Percentiles rank a stretch among this genome's conserved stretches.
Evolutionary conservation across 2,329 filamentous ascomycete species (phyloP).

Genomic region (Truncatella angustata): DNA sequence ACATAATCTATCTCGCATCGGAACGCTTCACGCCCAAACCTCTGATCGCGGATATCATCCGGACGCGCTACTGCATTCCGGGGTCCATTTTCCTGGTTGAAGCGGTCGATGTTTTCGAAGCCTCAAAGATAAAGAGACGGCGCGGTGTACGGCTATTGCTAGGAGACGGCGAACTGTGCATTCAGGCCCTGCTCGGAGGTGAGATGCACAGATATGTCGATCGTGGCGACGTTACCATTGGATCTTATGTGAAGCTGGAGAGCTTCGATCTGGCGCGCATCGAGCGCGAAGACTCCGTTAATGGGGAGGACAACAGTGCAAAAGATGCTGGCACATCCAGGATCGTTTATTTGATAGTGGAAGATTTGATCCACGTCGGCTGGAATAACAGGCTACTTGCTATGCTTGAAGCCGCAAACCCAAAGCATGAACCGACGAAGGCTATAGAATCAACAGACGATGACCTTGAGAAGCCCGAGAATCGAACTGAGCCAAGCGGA

Average conservation of each 20-base stretch:
- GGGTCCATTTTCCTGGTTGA: constrained; percentile 51
- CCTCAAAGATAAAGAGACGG: constrained; percentile 36
- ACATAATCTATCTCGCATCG: constrained; percentile 24
- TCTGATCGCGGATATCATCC: constrained; percentile 46
- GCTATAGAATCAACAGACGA: neutral
- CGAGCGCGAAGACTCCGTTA: neutral
- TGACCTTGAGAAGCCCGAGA: neutral
- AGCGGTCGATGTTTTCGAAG: constrained; percentile 35
- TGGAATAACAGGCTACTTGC: constrained; percentile 43
- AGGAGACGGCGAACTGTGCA: constrained; percentile 51
- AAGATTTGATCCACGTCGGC: constrained; percentile 44
- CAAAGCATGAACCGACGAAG: no score
- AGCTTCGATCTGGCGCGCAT: constrained; percentile 34
- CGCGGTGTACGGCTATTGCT: constrained; percentile 47
- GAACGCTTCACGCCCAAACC: constrained; percentile 33
- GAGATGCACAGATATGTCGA: constrained; percentile 49
- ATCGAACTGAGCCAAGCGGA: neutral
- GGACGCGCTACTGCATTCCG: constrained; percentile 45
- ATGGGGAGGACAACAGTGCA: constrained; percentile 11
- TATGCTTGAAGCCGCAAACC: constrained; percentile 13
- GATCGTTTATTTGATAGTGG: constrained; percentile 41
- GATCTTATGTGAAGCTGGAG: constrained; percentile 48
- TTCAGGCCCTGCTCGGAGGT: constrained; percentile 49
- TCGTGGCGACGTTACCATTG: constrained; percentile 40
- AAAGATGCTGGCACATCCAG: constrained; percentile 5